phyloP scores from a whole-genome alignment of 768 basidiomycete species.

The Rhodotorula graminis region DNA sequence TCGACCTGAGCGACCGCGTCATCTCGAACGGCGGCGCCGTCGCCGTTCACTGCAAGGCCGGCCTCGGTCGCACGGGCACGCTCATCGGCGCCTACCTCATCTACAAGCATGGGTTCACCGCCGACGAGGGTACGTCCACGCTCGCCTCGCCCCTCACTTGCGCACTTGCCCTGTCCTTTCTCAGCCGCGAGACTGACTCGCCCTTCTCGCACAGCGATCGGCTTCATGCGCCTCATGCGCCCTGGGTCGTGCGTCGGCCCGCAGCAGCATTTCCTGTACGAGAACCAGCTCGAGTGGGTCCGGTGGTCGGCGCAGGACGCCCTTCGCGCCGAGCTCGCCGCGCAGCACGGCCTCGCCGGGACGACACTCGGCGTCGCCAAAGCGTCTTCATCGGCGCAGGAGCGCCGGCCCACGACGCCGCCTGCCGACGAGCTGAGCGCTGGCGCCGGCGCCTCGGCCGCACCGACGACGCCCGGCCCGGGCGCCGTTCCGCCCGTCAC shows the following conservation, averaged over 20 bases:
- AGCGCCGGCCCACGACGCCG: slow-evolving; percentile 67
- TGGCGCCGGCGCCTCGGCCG: neutral
- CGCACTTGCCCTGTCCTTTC: too few species aligned
- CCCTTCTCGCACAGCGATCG: slow-evolving; percentile 71
- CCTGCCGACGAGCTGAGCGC: slow-evolving; percentile 18
- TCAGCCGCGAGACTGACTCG: neutral
- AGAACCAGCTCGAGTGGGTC: slow-evolving; percentile 87
- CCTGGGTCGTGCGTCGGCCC: slow-evolving; percentile 75
- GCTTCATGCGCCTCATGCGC: slow-evolving; percentile 94
- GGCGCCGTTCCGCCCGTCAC: neutral
- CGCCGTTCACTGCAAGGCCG: slow-evolving; percentile 77
- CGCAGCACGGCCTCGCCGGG: neutral
- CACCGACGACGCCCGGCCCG: neutral
- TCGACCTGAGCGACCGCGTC: slow-evolving; percentile 72
- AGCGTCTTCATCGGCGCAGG: neutral
- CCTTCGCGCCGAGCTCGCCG: slow-evolving; percentile 27
- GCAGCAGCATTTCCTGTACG: slow-evolving; percentile 75
- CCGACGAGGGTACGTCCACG: slow-evolving; percentile 46
- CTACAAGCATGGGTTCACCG: slow-evolving; percentile 98
- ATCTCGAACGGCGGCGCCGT: slow-evolving; percentile 58
- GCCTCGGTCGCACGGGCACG: slow-evolving; percentile 90
- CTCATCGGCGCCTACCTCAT: slow-evolving; percentile 96
- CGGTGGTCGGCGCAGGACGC: slow-evolving; percentile 86
- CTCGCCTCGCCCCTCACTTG: neutral
- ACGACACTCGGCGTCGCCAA: neutral